Evolutionary conservation across 2,329 filamentous ascomycete species (phyloP).

Genomic region (Exophiala aquamarina): DNA sequence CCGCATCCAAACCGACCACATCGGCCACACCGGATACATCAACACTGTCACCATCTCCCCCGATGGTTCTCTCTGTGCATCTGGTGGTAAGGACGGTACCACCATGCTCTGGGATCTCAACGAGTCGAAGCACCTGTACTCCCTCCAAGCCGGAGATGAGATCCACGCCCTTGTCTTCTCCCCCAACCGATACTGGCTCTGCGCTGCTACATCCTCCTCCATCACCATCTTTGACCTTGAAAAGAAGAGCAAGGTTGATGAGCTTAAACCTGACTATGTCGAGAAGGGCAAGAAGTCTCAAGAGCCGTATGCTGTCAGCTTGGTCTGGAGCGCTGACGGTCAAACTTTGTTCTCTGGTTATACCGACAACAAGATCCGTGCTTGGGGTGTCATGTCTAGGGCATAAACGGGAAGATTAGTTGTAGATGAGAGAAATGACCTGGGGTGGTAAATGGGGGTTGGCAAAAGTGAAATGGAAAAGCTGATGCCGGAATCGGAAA

Average conservation of each 20-base stretch:
- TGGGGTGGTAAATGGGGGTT: no score
- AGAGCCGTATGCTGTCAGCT: constrained; percentile 94
- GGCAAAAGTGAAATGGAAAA: background rate
- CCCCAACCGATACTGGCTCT: constrained; percentile 99
- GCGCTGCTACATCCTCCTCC: constrained; percentile 92
- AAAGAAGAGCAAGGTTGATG: constrained; percentile 89
- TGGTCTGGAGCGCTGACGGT: constrained; percentile 97
- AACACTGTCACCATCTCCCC: constrained; percentile 99
- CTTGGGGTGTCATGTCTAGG: constrained; percentile 96
- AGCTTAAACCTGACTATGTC: constrained; percentile 98
- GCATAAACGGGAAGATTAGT: constrained; percentile 54
- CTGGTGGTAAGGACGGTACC: constrained; percentile 98
- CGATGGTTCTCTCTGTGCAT: constrained; percentile 97
- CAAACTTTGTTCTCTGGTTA: constrained; percentile 99
- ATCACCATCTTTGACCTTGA: constrained; percentile 99
- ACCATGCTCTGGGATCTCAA: constrained; percentile 99
- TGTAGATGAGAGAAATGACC: background rate
- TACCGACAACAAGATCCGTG: constrained; percentile 99
- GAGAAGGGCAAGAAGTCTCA: constrained; percentile 98
- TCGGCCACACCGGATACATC: constrained; percentile 98
- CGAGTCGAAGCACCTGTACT: constrained; percentile 99
- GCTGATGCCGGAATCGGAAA: no score
- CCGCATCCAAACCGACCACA: constrained; percentile 99
- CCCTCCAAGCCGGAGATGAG: constrained; percentile 98
- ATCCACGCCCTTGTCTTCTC: constrained; percentile 99